These are phyloP conservation scores for Cladosporium colombiae DNA, from an alignment of 2,329 filamentous ascomycete genomes.

Conservation along the genomic window DNA sequence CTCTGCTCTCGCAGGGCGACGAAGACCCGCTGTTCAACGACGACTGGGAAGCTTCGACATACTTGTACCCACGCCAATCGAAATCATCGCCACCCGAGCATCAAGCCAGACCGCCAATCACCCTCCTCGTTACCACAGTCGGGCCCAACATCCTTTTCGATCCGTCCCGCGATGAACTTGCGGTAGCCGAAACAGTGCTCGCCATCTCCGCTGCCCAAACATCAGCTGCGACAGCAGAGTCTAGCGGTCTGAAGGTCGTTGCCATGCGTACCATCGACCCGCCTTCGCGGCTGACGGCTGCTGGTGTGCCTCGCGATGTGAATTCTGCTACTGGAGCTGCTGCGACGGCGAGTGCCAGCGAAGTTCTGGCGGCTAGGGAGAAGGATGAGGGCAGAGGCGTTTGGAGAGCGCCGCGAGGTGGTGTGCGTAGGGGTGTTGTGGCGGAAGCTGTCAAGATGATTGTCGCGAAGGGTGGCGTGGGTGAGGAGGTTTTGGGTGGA, in stretches of 20 bases:
- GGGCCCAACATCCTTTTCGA: conserved; percentile 92
- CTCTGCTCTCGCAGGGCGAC: conserved; percentile 82
- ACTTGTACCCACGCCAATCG: conserved; percentile 63
- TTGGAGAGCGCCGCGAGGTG: conserved; percentile 83
- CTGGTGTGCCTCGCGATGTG: conserved; percentile 50
- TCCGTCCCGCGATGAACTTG: conserved; percentile 84
- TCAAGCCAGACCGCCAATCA: conserved; percentile 72
- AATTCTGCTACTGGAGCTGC: conserved; percentile 48
- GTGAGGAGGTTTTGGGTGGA: conserved; percentile 80
- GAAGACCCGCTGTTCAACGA: conserved; percentile 98
- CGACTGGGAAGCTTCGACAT: conserved; percentile 85
- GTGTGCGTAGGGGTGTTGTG: conserved; percentile 73
- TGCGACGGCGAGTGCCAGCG: conserved; percentile 38
- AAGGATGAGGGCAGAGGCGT: conserved; percentile 57
- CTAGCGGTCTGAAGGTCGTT: conserved; percentile 42
- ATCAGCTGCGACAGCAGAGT: conserved; percentile 65
- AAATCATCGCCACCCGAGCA: conserved; percentile 18
- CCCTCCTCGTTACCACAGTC: conserved; percentile 83
- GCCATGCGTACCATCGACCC: conserved; percentile 53
- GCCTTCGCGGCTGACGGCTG: conserved; percentile 50
- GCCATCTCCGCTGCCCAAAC: conserved; percentile 71
- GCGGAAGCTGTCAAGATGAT: conserved; percentile 75
- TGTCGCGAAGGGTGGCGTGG: conserved; percentile 74
- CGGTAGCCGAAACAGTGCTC: conserved; percentile 85
- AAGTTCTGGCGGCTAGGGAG: conserved; percentile 51